phyloP scores from a whole-genome alignment of 2,329 filamentous ascomycete species.

The Trichoderma harzianum region DNA sequence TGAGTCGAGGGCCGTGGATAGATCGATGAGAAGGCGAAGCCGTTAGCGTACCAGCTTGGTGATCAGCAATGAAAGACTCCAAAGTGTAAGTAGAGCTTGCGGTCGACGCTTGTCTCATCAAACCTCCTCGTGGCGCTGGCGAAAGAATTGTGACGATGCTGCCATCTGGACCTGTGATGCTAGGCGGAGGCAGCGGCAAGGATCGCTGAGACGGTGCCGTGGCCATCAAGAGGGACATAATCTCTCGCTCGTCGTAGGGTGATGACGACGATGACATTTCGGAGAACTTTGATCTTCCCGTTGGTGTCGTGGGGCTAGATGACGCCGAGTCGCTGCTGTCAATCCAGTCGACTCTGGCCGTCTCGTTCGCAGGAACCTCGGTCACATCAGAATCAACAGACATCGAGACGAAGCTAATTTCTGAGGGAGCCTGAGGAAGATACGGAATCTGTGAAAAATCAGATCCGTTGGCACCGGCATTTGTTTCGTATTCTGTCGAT shows the following conservation, averaged over 20 bases:
- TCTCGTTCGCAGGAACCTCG: constrained; percentile 20
- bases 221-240: constrained; percentile 31
- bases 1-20: constrained; percentile 28
- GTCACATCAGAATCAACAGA: constrained; percentile 26
- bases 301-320: constrained; percentile 15
- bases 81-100: constrained; percentile 28
- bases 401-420: constrained; percentile 27
- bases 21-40: constrained; percentile 26
- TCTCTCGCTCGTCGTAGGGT: constrained; percentile 34
- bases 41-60: constrained; percentile 22
- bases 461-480: background rate
- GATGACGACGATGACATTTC: constrained; percentile 27
- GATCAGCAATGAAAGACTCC: constrained; percentile 18
- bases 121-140: constrained; percentile 24
- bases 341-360: constrained; percentile 14
- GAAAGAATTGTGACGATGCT: constrained; percentile 29
- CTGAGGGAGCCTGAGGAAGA: constrained; percentile 18
- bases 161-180: constrained; percentile 29
- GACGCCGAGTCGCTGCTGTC: constrained; percentile 16
- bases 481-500: background rate
- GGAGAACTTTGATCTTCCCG: background rate
- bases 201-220: constrained; percentile 24
- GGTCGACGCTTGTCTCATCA: constrained; percentile 25
- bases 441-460: background rate
- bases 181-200: constrained; percentile 31